These are phyloP conservation scores for Nannizziopsis barbatae DNA, from an alignment of 2,329 filamentous ascomycete species.

Conservation along the genomic window DNA sequence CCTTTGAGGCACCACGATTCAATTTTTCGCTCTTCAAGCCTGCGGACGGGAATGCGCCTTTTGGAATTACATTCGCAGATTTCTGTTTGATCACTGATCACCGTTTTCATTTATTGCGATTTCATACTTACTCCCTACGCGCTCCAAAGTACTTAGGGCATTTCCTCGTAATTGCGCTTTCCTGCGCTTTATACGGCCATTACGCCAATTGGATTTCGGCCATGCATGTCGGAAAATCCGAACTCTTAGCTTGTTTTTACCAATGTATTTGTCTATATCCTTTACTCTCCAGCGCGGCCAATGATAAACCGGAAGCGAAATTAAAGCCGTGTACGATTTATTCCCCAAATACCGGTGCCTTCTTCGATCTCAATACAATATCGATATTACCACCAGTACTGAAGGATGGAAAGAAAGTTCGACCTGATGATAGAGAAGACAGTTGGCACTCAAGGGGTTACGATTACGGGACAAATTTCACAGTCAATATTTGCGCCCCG, in stretches of 20 bases:
- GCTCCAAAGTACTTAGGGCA: no score
- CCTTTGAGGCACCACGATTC: no score
- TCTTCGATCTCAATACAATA: conserved; percentile 53
- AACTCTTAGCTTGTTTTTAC: conserved; percentile 23
- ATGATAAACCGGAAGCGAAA: conserved; percentile 31
- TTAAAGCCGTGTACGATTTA: conserved; percentile 50
- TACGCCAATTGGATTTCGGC: conserved; percentile 5
- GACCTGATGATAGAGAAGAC: conserved; percentile 30
- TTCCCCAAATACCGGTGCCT: conserved; percentile 49
- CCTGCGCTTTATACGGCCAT: no score
- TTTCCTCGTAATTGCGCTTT: no score
- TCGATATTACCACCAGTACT: conserved; percentile 39
- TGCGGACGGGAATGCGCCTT: no score
- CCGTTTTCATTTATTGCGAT: no score
- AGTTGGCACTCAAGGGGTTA: conserved; percentile 42
- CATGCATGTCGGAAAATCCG: conserved; percentile 28
- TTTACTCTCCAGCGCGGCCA: conserved; percentile 26
- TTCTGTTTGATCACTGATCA: no score
- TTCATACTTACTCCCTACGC: no score
- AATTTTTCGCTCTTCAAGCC: no score
- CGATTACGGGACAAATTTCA: conserved; percentile 42
- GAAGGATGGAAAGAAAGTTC: conserved; percentile 32
- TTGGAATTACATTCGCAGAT: no score
- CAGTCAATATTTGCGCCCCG: conserved; percentile 41
- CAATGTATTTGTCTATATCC: conserved; percentile 26